Base-by-base conservation (phyloP, 225 moss, liverwort and hornwort species). In the Antitrichia curtipendula region DNA sequence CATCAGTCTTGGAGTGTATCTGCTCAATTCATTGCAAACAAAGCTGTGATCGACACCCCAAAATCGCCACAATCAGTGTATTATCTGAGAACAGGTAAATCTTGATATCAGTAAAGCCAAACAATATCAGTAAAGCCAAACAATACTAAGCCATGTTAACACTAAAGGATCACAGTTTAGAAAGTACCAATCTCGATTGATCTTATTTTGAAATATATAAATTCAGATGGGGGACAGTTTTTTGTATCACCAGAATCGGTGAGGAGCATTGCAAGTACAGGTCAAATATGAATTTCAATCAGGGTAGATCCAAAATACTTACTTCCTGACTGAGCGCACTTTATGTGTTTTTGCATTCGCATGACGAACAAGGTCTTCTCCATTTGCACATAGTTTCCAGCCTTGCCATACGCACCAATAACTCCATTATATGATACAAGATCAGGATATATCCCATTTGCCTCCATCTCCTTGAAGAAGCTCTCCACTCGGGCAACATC, bases 331-430 rank as follows among this genome's bases (percentile, higher is more conserved):
- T 86, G 63, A 92, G 36, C 57, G 90, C 84, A 75, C 87, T 94
- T 96, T 27, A 94, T 83, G 81, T 92, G 93, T 54, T 93, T 92
- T 80, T 90, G 91, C 82, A 94, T 91, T 72, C 95, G 89, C 98
- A 99, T 96, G 72, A 84, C 83, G 49, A 89, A 91, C 84, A 97
- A 91, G 23, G 91, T 92, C 57, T 91, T 93, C 86, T 99, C 98
- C 97, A 97, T 97, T 86, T 93, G 89, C 74, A 89, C 89, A 75
- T 92, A 91, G 19, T 97, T 83, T 73, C 94, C 95, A 87, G 91
- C 90, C 88, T 93, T 94, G 79, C 97, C 97, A 78, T 95, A 97
- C 8, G 95, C 98, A 85, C 95, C 95, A 81, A 99, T 94, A 19
- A 99, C 75, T 32, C 97, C 98, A 75, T 99, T 99, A 72, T 87